Evolutionary conservation across 345 rosid genomes (phyloP).

Genomic region (Mangifera indica): DNA sequence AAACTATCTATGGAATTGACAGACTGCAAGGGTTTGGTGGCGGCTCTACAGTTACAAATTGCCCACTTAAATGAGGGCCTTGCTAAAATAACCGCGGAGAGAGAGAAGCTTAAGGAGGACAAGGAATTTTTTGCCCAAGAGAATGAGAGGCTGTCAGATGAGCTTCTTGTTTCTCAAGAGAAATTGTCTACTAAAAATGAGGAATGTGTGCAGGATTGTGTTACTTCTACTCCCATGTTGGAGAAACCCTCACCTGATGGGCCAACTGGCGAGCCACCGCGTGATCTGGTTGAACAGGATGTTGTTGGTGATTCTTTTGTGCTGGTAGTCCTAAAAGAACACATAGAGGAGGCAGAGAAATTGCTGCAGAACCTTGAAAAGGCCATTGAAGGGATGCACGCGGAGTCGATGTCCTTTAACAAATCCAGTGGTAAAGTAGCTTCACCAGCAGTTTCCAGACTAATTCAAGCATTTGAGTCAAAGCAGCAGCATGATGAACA

Average conservation of each 20-base stretch:
- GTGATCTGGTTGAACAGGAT: slow-evolving; percentile 29
- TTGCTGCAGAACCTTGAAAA: slow-evolving; percentile 56
- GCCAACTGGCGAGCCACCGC: slow-evolving; percentile 10
- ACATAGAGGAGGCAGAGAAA: slow-evolving; percentile 52
- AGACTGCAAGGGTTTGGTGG: slow-evolving; percentile 46
- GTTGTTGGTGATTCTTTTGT: slow-evolving; percentile 39
- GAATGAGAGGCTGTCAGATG: slow-evolving; percentile 53
- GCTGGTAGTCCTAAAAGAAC: slow-evolving; percentile 41
- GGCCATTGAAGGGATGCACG: slow-evolving; percentile 48
- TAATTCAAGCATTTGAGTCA: slow-evolving; percentile 84
- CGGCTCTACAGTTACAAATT: slow-evolving; percentile 50
- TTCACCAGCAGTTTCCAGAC: slow-evolving; percentile 58
- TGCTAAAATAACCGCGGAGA: slow-evolving; percentile 38
- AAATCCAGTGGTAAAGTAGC: slow-evolving; percentile 41
- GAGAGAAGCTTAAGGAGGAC: slow-evolving; percentile 48
- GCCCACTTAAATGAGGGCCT: slow-evolving; percentile 39
- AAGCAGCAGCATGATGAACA: slow-evolving; percentile 55
- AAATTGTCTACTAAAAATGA: slow-evolving; percentile 42
- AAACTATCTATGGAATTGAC: slow-evolving; percentile 49
- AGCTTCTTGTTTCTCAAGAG: slow-evolving; percentile 53
- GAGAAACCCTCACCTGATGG: slow-evolving; percentile 22
- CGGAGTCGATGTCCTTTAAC: slow-evolving; percentile 29
- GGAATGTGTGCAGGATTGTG: slow-evolving; percentile 29
- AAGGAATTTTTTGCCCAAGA: slow-evolving; percentile 49
- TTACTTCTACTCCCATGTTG: slow-evolving; percentile 14